Conservation (phyloP, 1,139 yeast species). For the Williopsis jadinii region DNA sequence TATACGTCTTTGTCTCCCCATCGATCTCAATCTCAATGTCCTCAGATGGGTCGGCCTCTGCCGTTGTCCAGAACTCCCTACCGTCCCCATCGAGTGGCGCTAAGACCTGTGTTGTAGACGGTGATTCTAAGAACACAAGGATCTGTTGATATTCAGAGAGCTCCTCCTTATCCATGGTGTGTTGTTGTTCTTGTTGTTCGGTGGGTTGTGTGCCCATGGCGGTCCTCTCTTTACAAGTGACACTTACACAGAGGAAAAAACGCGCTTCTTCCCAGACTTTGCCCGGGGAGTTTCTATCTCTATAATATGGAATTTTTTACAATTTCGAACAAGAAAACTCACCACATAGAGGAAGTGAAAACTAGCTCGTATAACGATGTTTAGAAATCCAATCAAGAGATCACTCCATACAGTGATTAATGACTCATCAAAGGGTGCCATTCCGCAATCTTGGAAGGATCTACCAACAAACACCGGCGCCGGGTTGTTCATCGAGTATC, state of each 20-base stretch:
- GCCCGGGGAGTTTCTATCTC: no score
- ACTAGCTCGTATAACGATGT: background rate
- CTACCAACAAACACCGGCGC: conserved; percentile 25
- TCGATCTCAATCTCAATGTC: conserved; percentile 9
- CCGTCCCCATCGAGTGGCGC: conserved; percentile 18
- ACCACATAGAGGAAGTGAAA: background rate
- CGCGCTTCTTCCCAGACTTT: no score
- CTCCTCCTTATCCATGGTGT: conserved; percentile 2
- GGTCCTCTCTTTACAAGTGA: background rate
- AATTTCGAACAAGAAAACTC: background rate
- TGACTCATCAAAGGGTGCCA: no score
- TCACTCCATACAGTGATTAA: no score
- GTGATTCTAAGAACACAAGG: conserved; percentile 1
- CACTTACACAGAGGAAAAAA: background rate
- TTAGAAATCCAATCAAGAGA: background rate
- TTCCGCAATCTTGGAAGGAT: background rate
- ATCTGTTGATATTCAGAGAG: conserved; percentile 9
- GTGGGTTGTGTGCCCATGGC: background rate
- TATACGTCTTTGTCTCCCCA: conserved; percentile 5
- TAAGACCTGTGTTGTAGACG: conserved; percentile 7
- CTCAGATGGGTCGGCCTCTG: conserved; percentile 10
- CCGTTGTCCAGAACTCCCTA: conserved; percentile 16
- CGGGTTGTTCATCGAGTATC: conserved; percentile 32
- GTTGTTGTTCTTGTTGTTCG: background rate
- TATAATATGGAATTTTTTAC: no score